These are phyloP conservation scores for Acacia confusa DNA, from an alignment of 306 rosid genomes.

Conservation along the genomic window DNA sequence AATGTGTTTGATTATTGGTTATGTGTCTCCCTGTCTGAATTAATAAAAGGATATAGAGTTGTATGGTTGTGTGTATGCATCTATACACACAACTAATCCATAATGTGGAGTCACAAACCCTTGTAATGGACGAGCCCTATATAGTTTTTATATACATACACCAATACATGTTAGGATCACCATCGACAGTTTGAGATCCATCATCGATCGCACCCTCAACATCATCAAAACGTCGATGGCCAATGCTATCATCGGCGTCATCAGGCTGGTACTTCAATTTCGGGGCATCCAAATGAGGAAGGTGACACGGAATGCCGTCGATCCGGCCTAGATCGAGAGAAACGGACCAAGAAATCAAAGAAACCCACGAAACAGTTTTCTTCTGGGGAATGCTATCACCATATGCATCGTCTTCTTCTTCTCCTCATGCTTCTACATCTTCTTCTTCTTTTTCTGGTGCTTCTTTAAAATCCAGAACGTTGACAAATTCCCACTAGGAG, in stretches of 20 bases:
- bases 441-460: neutral
- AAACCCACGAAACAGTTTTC: constrained; percentile 25
- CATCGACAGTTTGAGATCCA: neutral
- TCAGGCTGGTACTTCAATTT: neutral
- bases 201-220: neutral
- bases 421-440: too few species aligned
- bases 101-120: too few species aligned
- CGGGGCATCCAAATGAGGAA: constrained; percentile 9
- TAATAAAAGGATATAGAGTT: too few species aligned
- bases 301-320: constrained; percentile 1
- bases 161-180: too few species aligned
- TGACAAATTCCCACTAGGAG: constrained; percentile 55
- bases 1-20: too few species aligned
- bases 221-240: neutral
- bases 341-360: constrained; percentile 23
- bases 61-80: too few species aligned
- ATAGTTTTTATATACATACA: too few species aligned
- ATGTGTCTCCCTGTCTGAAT: too few species aligned
- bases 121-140: too few species aligned
- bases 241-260: neutral
- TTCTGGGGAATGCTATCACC: neutral
- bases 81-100: too few species aligned
- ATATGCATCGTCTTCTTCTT: neutral
- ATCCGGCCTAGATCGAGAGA: constrained; percentile 21
- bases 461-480: constrained; percentile 34